Conservation (phyloP, 2,329 filamentous ascomycete genomes). For the Claviceps africana region DNA sequence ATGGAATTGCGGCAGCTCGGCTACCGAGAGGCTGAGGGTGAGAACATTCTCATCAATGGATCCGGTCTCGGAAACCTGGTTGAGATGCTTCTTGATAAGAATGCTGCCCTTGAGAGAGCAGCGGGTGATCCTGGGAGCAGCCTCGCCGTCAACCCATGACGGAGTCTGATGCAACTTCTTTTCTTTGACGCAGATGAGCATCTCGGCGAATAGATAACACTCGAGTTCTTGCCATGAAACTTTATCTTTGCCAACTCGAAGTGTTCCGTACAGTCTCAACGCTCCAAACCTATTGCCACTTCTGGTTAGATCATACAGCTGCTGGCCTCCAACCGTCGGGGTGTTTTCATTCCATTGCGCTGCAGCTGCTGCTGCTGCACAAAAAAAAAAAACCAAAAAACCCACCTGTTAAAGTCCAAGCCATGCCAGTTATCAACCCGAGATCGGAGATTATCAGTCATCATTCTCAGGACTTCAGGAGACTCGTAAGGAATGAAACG, state of each 20-base stretch:
- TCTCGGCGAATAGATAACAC: conserved; percentile 93
- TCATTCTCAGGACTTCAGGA: conserved; percentile 62
- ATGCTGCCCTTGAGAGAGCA: conserved; percentile 96
- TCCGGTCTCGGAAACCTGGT: conserved; percentile 64
- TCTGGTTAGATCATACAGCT: conserved; percentile 7
- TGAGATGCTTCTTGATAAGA: conserved; percentile 93
- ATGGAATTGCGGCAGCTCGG: conserved; percentile 86
- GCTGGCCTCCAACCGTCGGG: too few species aligned
- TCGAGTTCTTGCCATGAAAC: conserved; percentile 95
- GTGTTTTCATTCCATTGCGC: background rate
- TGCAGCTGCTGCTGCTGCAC: too few species aligned
- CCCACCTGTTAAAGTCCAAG: conserved; percentile 69
- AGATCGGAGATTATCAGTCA: conserved; percentile 68
- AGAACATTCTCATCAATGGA: conserved; percentile 66
- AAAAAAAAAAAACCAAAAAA: background rate
- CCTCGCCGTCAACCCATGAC: conserved; percentile 51
- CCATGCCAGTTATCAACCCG: conserved; percentile 99
- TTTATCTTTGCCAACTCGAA: conserved; percentile 91
- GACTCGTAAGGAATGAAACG: conserved; percentile 61
- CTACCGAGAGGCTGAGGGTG: conserved; percentile 79
- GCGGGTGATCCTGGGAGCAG: conserved; percentile 44
- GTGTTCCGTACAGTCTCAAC: conserved; percentile 72
- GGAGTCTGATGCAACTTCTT: conserved; percentile 52
- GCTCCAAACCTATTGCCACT: conserved; percentile 62
- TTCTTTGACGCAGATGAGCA: conserved; percentile 99